These are phyloP conservation scores for Boletus sensibilis DNA, from an alignment of 768 basidiomycete species.

Conservation along the genomic window DNA sequence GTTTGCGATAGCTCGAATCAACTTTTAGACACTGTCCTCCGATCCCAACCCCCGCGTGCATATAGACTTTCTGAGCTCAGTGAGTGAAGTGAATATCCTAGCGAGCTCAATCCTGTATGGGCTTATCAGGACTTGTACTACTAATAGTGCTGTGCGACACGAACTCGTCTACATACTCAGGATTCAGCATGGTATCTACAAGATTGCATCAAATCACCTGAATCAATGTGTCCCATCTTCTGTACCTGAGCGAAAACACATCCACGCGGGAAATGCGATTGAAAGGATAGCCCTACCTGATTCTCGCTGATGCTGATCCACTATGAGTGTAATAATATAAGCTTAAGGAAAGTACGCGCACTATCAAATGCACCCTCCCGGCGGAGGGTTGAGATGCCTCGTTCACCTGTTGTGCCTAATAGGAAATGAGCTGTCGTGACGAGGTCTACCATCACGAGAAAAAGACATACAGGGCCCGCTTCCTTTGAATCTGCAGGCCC, in stretches of 20 bases:
- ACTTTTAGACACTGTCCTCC: too few relatives aligned
- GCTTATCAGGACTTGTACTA: too few relatives aligned
- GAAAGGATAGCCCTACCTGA: background rate
- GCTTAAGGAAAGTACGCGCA: background rate
- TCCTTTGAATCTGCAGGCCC: background rate
- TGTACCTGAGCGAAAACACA: background rate
- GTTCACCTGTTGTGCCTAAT: background rate
- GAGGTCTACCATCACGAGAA: background rate
- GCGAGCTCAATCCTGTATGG: background rate
- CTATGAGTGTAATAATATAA: background rate
- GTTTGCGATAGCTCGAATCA: too few relatives aligned
- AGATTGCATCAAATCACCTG: background rate
- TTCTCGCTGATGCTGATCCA: background rate
- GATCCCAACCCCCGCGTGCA: too few relatives aligned
- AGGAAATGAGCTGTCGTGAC: background rate
- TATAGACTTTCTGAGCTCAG: too few relatives aligned
- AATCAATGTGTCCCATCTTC: background rate
- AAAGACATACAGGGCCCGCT: background rate
- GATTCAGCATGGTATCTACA: background rate
- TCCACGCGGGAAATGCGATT: background rate
- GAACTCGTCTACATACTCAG: background rate
- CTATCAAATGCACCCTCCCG: background rate
- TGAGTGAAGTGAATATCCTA: background rate
- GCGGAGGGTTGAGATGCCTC: background rate
- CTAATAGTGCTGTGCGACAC: too few relatives aligned